Evolutionary conservation across 1,139 yeast species (phyloP).

Genomic region (Taphrina sp.): DNA sequence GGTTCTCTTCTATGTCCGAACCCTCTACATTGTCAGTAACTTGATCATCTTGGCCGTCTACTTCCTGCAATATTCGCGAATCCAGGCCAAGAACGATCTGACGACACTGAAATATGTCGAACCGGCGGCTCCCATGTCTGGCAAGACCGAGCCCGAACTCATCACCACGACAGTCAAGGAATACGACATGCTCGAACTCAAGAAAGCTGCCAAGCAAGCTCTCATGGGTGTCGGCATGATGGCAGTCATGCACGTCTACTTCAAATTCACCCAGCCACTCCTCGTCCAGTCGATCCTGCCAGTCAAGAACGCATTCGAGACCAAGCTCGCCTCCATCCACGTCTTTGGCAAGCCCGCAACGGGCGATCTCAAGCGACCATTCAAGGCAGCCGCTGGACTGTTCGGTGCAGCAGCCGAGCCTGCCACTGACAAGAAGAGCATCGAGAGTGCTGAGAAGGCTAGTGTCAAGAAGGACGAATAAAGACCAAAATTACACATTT

Average conservation of each 20-base stretch:
- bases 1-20: constrained; percentile 73
- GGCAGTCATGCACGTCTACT: constrained; percentile 97
- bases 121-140: constrained; percentile 78
- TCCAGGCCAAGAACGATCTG: constrained; percentile 49
- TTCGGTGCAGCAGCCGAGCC: constrained; percentile 64
- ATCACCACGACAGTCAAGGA: constrained; percentile 89
- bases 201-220: constrained; percentile 49
- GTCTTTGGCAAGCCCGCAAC: constrained; percentile 76
- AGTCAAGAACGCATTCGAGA: constrained; percentile 83
- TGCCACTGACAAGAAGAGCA: constrained; percentile 81
- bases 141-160: constrained; percentile 67
- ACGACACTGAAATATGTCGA: constrained; percentile 89
- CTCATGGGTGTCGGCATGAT: constrained; percentile 94
- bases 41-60: constrained; percentile 64
- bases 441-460: constrained; percentile 83
- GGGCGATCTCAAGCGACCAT: constrained; percentile 96
- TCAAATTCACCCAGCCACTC: constrained; percentile 97
- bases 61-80: constrained; percentile 38
- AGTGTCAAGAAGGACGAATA: constrained; percentile 93
- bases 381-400: constrained; percentile 75
- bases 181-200: constrained; percentile 54
- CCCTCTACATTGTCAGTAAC: constrained; percentile 67
- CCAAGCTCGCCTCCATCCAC: constrained; percentile 89
- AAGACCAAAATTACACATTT: constrained; percentile 40
- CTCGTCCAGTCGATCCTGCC: constrained; percentile 92